Percentiles rank a stretch among this genome's conserved stretches.
phyloP scores from a whole-genome alignment of 2,329 filamentous ascomycete genomes.

The Hypoxylon sp. region DNA sequence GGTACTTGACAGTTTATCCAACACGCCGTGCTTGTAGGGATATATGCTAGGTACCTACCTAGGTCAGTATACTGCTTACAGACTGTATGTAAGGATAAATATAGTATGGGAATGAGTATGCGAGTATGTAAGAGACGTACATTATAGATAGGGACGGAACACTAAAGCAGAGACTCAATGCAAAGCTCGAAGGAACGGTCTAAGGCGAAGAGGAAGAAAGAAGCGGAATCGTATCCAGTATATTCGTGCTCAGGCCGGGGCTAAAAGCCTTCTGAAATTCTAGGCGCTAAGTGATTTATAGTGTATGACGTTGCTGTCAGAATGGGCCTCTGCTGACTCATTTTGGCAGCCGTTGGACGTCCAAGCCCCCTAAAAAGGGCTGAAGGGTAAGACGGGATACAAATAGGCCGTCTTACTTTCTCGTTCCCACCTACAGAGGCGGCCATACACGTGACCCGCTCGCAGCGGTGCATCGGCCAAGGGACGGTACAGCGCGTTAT shows the following conservation, averaged over 20 bases:
- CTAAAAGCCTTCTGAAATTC: no score
- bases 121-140: not conserved
- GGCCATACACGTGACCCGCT: constrained; percentile 14
- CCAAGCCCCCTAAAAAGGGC: no score
- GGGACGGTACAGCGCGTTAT: no score
- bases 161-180: no score
- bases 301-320: constrained; percentile 6
- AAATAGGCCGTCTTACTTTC: constrained; percentile 29
- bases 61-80: no score
- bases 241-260: not conserved
- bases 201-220: not conserved
- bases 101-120: no score
- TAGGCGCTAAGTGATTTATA: no score
- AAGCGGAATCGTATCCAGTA: not conserved
- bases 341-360: constrained; percentile 1
- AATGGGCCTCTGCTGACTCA: constrained; percentile 17
- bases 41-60: no score
- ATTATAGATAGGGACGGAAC: not conserved
- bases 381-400: constrained; percentile 26
- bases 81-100: no score
- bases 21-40: no score
- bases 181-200: not conserved
- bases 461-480: constrained; percentile 8
- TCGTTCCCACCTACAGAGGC: not conserved
- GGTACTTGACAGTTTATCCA: no score